phyloP scores from a whole-genome alignment of 2,329 filamentous ascomycete species.

The Xylaria sp. region DNA sequence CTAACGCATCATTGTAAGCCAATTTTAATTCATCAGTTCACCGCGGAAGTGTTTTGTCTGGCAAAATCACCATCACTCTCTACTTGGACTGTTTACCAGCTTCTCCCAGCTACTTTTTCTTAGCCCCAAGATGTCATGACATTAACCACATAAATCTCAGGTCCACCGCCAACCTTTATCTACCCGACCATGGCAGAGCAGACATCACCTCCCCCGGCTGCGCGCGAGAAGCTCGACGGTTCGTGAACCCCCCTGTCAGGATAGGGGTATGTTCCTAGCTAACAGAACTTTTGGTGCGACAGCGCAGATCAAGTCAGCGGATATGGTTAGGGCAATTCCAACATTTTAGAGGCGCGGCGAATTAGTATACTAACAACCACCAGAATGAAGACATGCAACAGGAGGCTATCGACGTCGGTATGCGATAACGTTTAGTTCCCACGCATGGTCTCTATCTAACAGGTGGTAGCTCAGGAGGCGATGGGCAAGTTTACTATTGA shows the following conservation, averaged over 20 bases:
- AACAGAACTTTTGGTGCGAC: slow-evolving; percentile 41
- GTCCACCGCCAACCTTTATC: not conserved
- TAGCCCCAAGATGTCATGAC: not conserved
- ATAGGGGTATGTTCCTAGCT: slow-evolving; percentile 24
- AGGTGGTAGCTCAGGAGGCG: slow-evolving; percentile 66
- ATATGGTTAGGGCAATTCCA: slow-evolving; percentile 78
- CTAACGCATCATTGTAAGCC: slow-evolving; percentile 17
- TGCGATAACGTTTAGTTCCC: slow-evolving; percentile 52
- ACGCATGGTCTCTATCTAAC: slow-evolving; percentile 22
- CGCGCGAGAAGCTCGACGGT: slow-evolving; percentile 52
- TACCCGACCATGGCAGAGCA: slow-evolving; percentile 46
- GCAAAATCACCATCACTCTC: not conserved
- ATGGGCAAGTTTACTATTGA: slow-evolving; percentile 72
- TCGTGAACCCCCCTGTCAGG: slow-evolving; percentile 34
- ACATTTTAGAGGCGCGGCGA: slow-evolving; percentile 22
- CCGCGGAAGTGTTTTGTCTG: not conserved
- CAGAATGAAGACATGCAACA: slow-evolving; percentile 98
- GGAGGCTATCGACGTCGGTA: slow-evolving; percentile 96
- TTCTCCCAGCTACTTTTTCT: not conserved
- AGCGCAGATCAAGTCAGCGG: slow-evolving; percentile 98
- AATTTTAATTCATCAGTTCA: not conserved
- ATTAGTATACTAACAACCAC: slow-evolving; percentile 31
- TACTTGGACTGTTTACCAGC: not conserved
- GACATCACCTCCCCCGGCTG: slow-evolving; percentile 46
- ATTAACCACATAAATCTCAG: slow-evolving; percentile 17